These are phyloP conservation scores for Fagopyrum esculentum DNA, from an alignment of 148 eudicot species.

Conservation along the genomic window DNA sequence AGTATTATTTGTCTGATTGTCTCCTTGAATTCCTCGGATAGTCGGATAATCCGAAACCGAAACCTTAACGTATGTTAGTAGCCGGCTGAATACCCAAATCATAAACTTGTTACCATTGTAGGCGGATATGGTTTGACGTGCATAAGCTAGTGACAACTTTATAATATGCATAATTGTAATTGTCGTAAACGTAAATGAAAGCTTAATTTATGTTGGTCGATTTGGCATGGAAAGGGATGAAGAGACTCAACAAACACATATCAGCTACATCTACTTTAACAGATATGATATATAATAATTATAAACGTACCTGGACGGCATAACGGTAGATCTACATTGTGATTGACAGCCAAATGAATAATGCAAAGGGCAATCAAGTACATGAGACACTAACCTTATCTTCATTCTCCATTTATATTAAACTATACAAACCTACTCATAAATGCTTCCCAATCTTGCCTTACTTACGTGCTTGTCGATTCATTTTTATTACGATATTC, in stretches of 20 bases:
- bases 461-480: neutral
- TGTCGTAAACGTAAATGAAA: too few relatives aligned
- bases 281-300: too few relatives aligned
- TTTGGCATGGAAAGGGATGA: neutral
- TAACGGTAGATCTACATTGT: neutral
- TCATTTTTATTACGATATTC: neutral
- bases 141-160: too few relatives aligned
- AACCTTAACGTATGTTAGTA: too few relatives aligned
- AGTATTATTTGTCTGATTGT: too few relatives aligned
- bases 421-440: neutral
- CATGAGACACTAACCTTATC: neutral
- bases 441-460: neutral
- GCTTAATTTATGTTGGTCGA: too few relatives aligned
- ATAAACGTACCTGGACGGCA: neutral
- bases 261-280: neutral
- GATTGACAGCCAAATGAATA: neutral
- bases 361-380: neutral
- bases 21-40: too few relatives aligned
- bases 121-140: too few relatives aligned
- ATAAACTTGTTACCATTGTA: too few relatives aligned
- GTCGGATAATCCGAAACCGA: too few relatives aligned
- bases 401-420: neutral
- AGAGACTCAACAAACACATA: neutral
- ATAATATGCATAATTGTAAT: too few relatives aligned
- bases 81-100: too few relatives aligned